Evolutionary conservation across 2,329 filamentous ascomycete species (phyloP), one percentile per base, ranked within the genome.

Genomic region (Neopestalotiopsis rosae): DNA sequence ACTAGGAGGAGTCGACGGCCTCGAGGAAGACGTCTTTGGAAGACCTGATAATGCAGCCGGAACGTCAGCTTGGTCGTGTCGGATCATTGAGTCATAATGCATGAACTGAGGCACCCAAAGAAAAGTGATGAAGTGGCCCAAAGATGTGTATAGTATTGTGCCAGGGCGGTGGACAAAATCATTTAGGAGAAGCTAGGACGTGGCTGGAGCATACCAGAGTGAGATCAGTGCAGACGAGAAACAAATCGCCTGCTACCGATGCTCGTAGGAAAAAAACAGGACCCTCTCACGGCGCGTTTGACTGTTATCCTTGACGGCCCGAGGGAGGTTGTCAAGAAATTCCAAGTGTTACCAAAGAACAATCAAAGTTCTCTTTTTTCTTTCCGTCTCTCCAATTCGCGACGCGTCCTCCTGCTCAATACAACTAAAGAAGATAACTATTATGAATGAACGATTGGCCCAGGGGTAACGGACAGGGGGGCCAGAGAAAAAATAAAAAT

Each of bases 201-300:
- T 69, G 65, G 63, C 67, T 69, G 69, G 66, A 70, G 73, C 84
- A 85, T 78, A 87, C 86, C 84, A 82, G 78, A 70, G 77, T 76
- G 85, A 88, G 87, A 89, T 86, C 87, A 89, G 87, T 81, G 85
- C 88, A 90, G 88, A 90, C 88, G 87, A 88, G 78, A 75, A 73
- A 78, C 71, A 75, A 78, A 80, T 88, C 87, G 88, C 85, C 88
- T 88, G 87, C 86, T 83, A 82, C 88, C 87, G 86, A 85, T 80
- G 84, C 86, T 88, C 86, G 10, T 28, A 28, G 24, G 24, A 38
- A 10, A 72, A 69, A 71, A 68, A 68, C 67, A 71, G 61, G 67
- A 68, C 74, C 62, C 70, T 69, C 68, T 71, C 69, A 67, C 65
- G n/a, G 45, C 68, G 61, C 70, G 70, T 64, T 57, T 67, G 67